Evolutionary conservation across 1,139 yeast genomes (phyloP).

Genomic region (Lodderomyces jiufengensis): DNA sequence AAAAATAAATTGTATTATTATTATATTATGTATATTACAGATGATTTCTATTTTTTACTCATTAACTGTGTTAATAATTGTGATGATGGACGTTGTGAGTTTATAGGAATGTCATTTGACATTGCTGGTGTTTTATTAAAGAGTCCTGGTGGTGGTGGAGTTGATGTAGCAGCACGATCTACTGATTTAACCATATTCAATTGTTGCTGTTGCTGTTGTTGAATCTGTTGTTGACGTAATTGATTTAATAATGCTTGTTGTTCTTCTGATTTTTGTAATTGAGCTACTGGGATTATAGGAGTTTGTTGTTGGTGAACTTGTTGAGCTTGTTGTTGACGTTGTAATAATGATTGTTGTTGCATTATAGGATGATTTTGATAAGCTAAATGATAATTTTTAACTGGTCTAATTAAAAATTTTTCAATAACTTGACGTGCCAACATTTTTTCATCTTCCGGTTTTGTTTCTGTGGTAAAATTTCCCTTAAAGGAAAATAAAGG

Average conservation of each 20-base stretch:
- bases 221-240: constrained; percentile 11
- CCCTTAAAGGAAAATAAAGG: constrained; percentile 39
- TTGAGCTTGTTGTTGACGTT: constrained; percentile 26
- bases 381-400: constrained; percentile 47
- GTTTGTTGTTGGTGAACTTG: constrained; percentile 24
- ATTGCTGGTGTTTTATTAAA: constrained; percentile 20
- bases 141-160: constrained; percentile 47
- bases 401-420: constrained; percentile 38
- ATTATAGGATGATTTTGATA: constrained; percentile 45
- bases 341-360: constrained; percentile 38
- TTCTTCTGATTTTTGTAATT: constrained; percentile 17
- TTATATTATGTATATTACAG: too few relatives aligned
- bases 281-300: constrained; percentile 14
- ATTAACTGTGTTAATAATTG: constrained; percentile 68
- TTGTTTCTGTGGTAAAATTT: constrained; percentile 19
- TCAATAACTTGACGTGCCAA: constrained; percentile 44
- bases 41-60: constrained; percentile 51
- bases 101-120: constrained; percentile 14
- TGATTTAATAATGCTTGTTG: constrained; percentile 17
- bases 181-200: constrained; percentile 30
- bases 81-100: constrained; percentile 46
- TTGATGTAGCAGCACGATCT: constrained; percentile 34
- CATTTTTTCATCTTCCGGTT: constrained; percentile 36
- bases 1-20: too few relatives aligned
- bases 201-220: constrained; percentile 13